Evolutionary conservation across 176 grass and related monocot genomes (phyloP), one percentile per base, ranked within the genome.

Genomic region (Elaeis guineensis): DNA sequence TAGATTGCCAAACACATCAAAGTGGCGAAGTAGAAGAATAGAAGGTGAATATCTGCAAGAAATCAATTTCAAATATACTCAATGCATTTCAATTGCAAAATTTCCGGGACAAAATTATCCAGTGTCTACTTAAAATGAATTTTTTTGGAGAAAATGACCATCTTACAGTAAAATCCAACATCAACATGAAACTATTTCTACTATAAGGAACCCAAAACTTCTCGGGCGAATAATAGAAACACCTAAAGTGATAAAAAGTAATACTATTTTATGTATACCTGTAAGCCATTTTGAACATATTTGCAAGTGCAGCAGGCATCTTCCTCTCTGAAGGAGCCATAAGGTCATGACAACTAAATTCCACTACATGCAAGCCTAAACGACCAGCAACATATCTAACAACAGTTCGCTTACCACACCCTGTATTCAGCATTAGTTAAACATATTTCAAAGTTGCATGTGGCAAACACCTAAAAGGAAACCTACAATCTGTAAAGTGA

Each of bases 291-390:
- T 97, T 97, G 55, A 97, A 97, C 54, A 78, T 78, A 78, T 72
- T 80, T 49, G 65, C 59, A 61, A 97, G 93, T 55, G 87, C 83
- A 80, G 64, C 69, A 76, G 93, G 79, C 50, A 76, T 63, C 32
- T 84, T 86, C 67, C 69, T 85, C 70, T 92, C 87, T 50, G 84
- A 89, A 14, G 93, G 89, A 1, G 59, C 68, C 67, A 88, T 69
- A 59, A 97, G 66, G 77, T 97, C 93, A 55, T 89, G 78, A 83
- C 81, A 97, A 60, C 70, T 83, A 82, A 81, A 97, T 72, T 97
- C 93, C 4, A 97, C 80, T 19, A 97, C 72, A 79, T 97, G 93
- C 25, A 97, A 58, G 58, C 93, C 93, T 44, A 82, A 74, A 72
- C 79, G 75, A 50, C 66, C 67, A 58, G 84, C 87, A 60, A 92